These are phyloP conservation scores for Anisodus acutangulus DNA, from an alignment of 257 asterid genomes.

Conservation along the genomic window DNA sequence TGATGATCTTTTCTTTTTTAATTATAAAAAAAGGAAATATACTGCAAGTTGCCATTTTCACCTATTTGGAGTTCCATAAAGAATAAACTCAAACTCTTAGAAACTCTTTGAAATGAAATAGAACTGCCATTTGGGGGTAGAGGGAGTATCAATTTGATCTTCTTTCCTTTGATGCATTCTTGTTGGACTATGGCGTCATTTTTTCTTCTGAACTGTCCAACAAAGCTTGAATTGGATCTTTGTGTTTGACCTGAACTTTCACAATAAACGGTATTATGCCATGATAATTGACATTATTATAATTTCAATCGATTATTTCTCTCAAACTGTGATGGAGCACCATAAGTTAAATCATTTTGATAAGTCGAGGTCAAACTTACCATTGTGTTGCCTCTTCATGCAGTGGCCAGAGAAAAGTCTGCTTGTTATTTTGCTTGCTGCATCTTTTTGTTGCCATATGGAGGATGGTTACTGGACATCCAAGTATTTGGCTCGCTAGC, in stretches of 20 bases:
- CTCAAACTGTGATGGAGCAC: not conserved
- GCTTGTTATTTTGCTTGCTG: constrained; percentile 68
- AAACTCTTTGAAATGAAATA: not conserved
- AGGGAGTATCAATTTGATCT: constrained; percentile 17
- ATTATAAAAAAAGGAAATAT: not conserved
- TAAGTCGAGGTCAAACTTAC: not conserved
- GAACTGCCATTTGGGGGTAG: not conserved
- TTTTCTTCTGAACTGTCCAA: constrained; percentile 17
- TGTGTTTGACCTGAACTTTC: not conserved
- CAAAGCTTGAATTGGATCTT: not conserved
- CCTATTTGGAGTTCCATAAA: not conserved
- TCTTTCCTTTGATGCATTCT: constrained; percentile 4
- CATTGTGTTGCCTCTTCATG: constrained; percentile 37
- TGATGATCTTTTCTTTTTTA: not conserved
- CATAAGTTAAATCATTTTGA: constrained; percentile 11
- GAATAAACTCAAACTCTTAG: not conserved
- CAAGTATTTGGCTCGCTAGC: constrained; percentile 65
- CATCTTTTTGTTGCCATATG: constrained; percentile 66
- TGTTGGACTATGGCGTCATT: not conserved
- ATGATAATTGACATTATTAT: not conserved
- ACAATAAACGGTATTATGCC: not conserved
- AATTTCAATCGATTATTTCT: not conserved
- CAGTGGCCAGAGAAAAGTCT: constrained; percentile 81
- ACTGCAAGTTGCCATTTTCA: constrained; percentile 9
- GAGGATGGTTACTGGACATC: constrained; percentile 56